Conservation (phyloP, 495 filamentous ascomycete genomes). For the Beverwykella pulmonaria region DNA sequence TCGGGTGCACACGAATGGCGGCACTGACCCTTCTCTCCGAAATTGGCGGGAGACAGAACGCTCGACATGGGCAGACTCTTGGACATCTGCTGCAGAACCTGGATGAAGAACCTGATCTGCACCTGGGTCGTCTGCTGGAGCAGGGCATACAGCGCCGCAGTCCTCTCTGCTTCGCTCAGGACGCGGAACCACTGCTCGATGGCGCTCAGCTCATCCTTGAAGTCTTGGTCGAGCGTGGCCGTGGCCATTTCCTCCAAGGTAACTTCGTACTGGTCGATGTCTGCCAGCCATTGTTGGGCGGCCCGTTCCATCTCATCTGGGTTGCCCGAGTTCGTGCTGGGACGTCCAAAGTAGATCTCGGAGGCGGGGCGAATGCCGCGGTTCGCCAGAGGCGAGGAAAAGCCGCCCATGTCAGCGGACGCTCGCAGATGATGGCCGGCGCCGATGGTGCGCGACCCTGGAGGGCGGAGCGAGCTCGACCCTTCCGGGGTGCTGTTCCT, state of each 20-base stretch:
- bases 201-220: conserved; percentile 97
- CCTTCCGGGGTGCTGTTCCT: conserved; percentile 97
- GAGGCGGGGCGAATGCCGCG: conserved; percentile 90
- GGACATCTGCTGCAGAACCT: conserved; percentile 97
- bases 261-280: conserved; percentile 97
- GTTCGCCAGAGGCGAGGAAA: conserved; percentile 70
- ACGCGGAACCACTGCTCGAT: conserved; percentile 99
- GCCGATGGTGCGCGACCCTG: conserved; percentile 79
- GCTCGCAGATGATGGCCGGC: conserved; percentile 86
- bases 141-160: conserved; percentile 90
- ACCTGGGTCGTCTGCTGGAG: conserved; percentile 98
- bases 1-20: background rate
- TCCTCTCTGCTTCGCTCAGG: conserved; percentile 92
- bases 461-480: conserved; percentile 75
- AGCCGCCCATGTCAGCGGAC: conserved; percentile 93
- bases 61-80: conserved; percentile 98
- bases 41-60: conserved; percentile 90
- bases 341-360: conserved; percentile 81
- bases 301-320: conserved; percentile 90
- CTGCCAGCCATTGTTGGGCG: conserved; percentile 96
- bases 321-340: conserved; percentile 65
- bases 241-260: conserved; percentile 99
- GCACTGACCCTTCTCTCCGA: conserved; percentile 82
- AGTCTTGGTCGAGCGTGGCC: conserved; percentile 95
- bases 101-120: conserved; percentile 98